Percentiles rank a stretch among this genome's conserved stretches.
These are phyloP conservation scores for Pleurotus cornucopiae DNA, from an alignment of 768 basidiomycete genomes.

Conservation along the genomic window DNA sequence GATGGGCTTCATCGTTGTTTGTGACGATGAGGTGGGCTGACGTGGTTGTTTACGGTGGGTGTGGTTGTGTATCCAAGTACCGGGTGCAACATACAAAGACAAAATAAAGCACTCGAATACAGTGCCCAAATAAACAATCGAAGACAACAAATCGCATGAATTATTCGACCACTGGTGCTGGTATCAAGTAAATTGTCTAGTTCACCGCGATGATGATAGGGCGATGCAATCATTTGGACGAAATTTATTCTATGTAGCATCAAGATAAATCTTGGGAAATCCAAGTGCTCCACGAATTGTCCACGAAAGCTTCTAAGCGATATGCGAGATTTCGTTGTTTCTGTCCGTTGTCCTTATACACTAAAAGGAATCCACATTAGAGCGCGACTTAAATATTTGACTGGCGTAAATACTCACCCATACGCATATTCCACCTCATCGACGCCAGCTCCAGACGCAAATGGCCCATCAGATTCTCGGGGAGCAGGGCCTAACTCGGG, in stretches of 20 bases:
- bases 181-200: not conserved
- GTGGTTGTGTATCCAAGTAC: constrained; percentile 47
- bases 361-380: too few species aligned
- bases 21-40: constrained; percentile 26
- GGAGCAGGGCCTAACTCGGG: constrained; percentile 72
- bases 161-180: not conserved
- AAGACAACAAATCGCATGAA: not conserved
- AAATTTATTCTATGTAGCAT: too few species aligned
- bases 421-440: constrained; percentile 90
- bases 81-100: constrained; percentile 59
- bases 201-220: too few species aligned
- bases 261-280: too few species aligned
- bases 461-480: constrained; percentile 63
- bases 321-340: too few species aligned
- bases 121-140: constrained; percentile 13
- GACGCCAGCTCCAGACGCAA: constrained; percentile 76
- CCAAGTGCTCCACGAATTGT: too few species aligned
- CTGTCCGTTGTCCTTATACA: too few species aligned
- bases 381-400: too few species aligned
- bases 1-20: constrained; percentile 18
- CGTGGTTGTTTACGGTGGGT: constrained; percentile 20
- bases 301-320: too few species aligned
- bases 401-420: constrained; percentile 46
- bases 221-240: too few species aligned
- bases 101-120: constrained; percentile 44